Percentiles rank a stretch among this genome's conserved stretches.
Conservation (phyloP, 495 filamentous ascomycete genomes). For the Thermothielavioides terrestris region DNA sequence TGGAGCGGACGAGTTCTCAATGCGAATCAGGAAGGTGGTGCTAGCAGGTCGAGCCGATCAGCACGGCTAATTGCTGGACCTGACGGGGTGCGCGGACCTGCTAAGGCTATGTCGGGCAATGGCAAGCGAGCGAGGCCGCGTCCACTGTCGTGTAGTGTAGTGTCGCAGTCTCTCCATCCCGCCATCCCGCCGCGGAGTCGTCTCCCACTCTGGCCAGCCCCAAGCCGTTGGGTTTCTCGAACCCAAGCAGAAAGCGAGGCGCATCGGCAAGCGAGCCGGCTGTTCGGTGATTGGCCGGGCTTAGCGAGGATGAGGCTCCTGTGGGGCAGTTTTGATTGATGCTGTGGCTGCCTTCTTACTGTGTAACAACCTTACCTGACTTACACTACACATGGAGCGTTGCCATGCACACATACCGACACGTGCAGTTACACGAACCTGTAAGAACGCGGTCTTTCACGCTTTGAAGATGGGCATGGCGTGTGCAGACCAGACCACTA, state of each 20-base stretch:
- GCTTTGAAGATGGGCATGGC: too few species aligned
- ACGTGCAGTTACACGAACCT: too few species aligned
- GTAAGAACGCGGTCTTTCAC: too few species aligned
- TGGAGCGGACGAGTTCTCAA: not conserved
- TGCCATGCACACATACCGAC: too few species aligned
- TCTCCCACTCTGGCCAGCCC: too few species aligned
- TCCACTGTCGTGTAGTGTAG: not conserved
- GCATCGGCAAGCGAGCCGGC: constrained; percentile 38
- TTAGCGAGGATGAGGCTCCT: constrained; percentile 29
- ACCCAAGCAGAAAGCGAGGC: constrained; percentile 10
- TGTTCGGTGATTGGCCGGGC: constrained; percentile 37
- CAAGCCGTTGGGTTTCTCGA: constrained; percentile 1
- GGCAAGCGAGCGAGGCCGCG: constrained; percentile 5
- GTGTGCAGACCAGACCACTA: too few species aligned
- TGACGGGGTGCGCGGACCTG: not conserved
- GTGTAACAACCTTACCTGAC: too few species aligned
- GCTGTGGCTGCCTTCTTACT: too few species aligned
- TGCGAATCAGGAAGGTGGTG: not conserved
- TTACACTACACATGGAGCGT: too few species aligned
- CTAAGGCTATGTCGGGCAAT: constrained; percentile 7
- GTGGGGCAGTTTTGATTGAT: constrained; percentile 1
- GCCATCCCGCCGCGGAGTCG: not conserved
- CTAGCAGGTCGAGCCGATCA: not conserved
- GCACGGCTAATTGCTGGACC: not conserved
- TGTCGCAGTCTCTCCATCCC: not conserved